Base-by-base conservation (phyloP, 2,329 filamentous ascomycete species). In the Leptographium radiaticola region DNA sequence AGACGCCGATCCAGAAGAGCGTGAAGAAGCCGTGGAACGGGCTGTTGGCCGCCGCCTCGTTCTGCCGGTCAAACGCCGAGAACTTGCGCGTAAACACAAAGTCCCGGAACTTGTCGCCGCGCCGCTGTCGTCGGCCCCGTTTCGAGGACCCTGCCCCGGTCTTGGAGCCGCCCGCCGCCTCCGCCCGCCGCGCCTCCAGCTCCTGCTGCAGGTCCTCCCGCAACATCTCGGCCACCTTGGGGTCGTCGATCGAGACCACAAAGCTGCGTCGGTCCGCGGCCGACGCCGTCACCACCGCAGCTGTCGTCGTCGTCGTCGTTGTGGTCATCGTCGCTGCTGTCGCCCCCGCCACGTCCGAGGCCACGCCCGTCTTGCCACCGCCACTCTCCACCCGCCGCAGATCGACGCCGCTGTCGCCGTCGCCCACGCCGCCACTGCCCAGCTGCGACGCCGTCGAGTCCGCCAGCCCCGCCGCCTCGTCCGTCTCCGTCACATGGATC, bases 11-110 rank as follows among this genome's bases (percentile, higher is more conserved):
- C 86, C 87, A 90, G 65, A 89, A 89, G 0, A 91, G 71, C 0
- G 83, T 86, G 62, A 87, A 89, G 69, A 90, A 90, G 34, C 87
- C 87, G 63, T 86, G 80, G 61, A 89, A 90, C 0, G 83, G 82
- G 44, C 81, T 87, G 49, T 83, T 80, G 4, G 77, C 75, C 2
- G 79, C 77, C 1, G 70, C 70, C 6, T 76, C 73, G 62, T 89
- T 89, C 59, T 86, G 81, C 12, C 83, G 75, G 65, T 90, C 86
- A 64, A 90, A 89, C 0, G 83, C 76, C 7, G 84, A 86, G 61
- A 88, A 86, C 57, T 84, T 81, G 30, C 79, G 74, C 0, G 84
- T 88, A 63, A 89, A 90, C 51, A 87, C 77, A 46, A 87, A 69
- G 61, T 85, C 70, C 52, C 68, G 63, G 59, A 75, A 72, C 57